A percentile compares a stretch with the other conserved stretches of the same genome.
These are phyloP conservation scores for Tolypocladium ovalisporum DNA, from an alignment of 2,329 filamentous ascomycete genomes.

Conservation along the genomic window DNA sequence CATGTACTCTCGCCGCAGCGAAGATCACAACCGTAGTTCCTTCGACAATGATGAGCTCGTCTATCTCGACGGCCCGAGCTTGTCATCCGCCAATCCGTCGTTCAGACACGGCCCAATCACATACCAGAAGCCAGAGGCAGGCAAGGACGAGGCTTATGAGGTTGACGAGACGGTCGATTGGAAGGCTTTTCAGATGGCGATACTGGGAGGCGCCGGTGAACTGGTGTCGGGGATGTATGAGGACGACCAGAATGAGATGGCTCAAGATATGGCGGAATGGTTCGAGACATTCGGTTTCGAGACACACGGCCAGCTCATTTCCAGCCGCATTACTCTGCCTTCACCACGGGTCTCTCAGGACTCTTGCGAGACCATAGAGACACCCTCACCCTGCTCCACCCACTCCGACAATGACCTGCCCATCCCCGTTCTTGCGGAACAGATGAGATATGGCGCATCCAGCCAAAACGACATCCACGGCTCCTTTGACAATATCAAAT, in stretches of 20 bases:
- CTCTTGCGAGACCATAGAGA: constrained; percentile 8
- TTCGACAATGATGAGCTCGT: constrained; percentile 28
- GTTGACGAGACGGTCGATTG: constrained; percentile 45
- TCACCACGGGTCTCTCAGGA: constrained; percentile 7
- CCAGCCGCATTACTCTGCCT: constrained; percentile 7
- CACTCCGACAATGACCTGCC: constrained; percentile 24
- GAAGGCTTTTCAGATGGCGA: constrained; percentile 56
- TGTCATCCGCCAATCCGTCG: constrained; percentile 34
- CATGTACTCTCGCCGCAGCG: neutral
- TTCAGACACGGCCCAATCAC: constrained; percentile 47
- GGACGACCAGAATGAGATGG: constrained; percentile 28
- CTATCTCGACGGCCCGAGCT: constrained; percentile 36
- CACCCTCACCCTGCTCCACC: constrained; percentile 16
- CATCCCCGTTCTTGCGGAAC: constrained; percentile 24
- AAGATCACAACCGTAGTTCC: neutral
- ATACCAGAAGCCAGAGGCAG: constrained; percentile 32
- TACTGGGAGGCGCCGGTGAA: constrained; percentile 45
- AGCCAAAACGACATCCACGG: neutral
- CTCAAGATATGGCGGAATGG: constrained; percentile 37
- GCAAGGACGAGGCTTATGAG: constrained; percentile 18
- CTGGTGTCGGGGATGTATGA: constrained; percentile 33
- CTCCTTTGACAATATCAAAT: constrained; percentile 18
- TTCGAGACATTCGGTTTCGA: constrained; percentile 39
- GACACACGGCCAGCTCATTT: constrained; percentile 27
- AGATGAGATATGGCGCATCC: constrained; percentile 18